Percentiles rank a stretch among this genome's conserved stretches.
Conservation (phyloP, 2,329 filamentous ascomycete genomes). For the Ceratocystis cubensis region DNA sequence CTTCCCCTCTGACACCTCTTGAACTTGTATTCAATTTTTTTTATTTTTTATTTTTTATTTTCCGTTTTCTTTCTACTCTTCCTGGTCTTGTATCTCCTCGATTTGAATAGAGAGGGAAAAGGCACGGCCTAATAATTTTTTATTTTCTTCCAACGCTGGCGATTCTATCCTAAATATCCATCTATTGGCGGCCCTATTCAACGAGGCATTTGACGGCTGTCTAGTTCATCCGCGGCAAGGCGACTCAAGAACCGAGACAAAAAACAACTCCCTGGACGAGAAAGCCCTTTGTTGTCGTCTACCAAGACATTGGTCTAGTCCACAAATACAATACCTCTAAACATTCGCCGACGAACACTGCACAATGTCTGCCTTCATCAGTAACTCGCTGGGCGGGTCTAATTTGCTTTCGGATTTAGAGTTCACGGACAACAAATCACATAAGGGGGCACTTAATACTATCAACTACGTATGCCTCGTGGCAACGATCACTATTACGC, state of each 20-base stretch:
- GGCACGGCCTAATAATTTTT: background rate
- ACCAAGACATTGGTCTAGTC: no score
- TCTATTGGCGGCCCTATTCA: no score
- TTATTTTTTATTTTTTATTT: background rate
- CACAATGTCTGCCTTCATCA: slow-evolving; percentile 6
- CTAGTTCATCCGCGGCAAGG: no score
- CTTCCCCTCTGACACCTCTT: background rate
- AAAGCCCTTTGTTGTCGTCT: no score
- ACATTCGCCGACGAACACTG: background rate
- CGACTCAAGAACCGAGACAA: no score
- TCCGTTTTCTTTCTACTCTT: background rate
- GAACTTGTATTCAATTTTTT: background rate
- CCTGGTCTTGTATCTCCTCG: background rate
- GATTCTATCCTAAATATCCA: no score
- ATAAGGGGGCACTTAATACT: background rate
- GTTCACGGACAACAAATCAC: slow-evolving; percentile 11
- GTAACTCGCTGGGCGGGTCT: background rate
- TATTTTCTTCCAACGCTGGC: no score
- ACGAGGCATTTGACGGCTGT: no score
- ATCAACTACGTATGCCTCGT: slow-evolving; percentile 4
- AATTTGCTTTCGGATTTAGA: slow-evolving; percentile 11
- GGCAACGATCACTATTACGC: slow-evolving; percentile 9
- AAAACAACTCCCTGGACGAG: no score
- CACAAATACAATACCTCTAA: background rate
- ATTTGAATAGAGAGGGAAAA: background rate